Evolutionary conservation across 257 asterid species (phyloP).

Genomic region (Lycium ferocissimum): DNA sequence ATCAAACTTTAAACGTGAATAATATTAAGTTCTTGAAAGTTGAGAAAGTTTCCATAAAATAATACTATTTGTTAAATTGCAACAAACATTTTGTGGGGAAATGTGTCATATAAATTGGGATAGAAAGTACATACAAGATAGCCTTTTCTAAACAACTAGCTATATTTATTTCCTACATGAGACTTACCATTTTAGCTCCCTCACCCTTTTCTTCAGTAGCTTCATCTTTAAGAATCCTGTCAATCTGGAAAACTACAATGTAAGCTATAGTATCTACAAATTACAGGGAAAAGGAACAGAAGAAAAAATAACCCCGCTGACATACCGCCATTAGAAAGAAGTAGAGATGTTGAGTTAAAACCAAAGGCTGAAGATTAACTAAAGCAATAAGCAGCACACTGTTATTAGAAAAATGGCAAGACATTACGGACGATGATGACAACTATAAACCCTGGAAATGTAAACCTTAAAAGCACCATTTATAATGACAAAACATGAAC

Average conservation of each 20-base stretch:
- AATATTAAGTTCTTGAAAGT: not conserved
- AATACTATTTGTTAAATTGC: not conserved
- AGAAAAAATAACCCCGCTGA: not conserved
- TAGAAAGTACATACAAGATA: not conserved
- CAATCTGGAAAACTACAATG: constrained; percentile 44
- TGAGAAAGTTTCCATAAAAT: not conserved
- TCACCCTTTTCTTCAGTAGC: constrained; percentile 96
- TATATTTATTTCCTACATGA: constrained; percentile 10
- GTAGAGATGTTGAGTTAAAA: not conserved
- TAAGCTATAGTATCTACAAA: not conserved
- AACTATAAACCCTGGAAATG: not conserved
- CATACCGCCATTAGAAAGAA: constrained; percentile 29
- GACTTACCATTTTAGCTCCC: constrained; percentile 85
- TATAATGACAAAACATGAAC: not conserved
- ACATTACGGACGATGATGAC: not conserved
- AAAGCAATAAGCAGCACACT: not conserved
- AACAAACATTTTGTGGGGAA: not conserved
- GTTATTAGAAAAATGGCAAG: not conserved
- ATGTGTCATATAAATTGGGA: not conserved
- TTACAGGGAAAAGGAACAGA: not conserved
- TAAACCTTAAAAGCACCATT: not conserved
- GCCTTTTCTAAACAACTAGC: not conserved
- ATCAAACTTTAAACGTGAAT: not conserved
- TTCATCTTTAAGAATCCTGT: constrained; percentile 78
- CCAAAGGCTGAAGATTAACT: not conserved